A percentile compares a stretch with the other conserved stretches of the same genome.
Evolutionary conservation across 2,329 filamentous ascomycete genomes (phyloP).

Genomic region (Xylariaceae sp.): DNA sequence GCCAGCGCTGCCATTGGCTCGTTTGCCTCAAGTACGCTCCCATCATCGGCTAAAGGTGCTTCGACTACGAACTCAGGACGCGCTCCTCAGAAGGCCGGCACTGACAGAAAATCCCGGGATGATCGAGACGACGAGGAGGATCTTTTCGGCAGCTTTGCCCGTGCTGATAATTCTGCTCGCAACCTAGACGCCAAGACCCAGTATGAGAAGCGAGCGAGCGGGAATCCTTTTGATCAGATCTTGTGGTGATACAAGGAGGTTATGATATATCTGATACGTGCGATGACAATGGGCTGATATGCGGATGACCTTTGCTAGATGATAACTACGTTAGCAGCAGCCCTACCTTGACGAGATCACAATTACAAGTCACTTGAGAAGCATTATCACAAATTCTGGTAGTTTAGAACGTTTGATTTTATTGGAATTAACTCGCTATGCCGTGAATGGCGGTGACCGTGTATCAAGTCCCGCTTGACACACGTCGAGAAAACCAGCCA

Average conservation of each 20-base stretch:
- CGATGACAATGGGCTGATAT: too few species aligned
- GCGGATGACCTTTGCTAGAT: too few species aligned
- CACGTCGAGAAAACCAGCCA: too few species aligned
- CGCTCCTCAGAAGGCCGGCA: neutral
- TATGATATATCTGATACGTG: neutral
- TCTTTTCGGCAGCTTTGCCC: neutral
- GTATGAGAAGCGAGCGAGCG: neutral
- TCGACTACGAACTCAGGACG: neutral
- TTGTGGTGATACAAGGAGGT: slow-evolving; percentile 8
- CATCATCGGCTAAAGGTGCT: neutral
- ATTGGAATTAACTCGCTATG: too few species aligned
- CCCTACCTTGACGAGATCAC: too few species aligned
- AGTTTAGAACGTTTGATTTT: too few species aligned
- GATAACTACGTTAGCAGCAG: too few species aligned
- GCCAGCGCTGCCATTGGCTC: neutral
- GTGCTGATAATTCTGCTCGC: neutral
- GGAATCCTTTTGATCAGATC: slow-evolving; percentile 5
- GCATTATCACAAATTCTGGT: too few species aligned
- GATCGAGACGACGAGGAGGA: neutral
- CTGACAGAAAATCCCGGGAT: neutral
- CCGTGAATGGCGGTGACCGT: too few species aligned
- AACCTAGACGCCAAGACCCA: neutral
- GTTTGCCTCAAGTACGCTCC: slow-evolving; percentile 1
- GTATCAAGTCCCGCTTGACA: too few species aligned
- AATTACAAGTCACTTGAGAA: too few species aligned